A percentile compares a stretch with the other conserved stretches of the same genome.
phyloP scores from a whole-genome alignment of 345 rosid genomes.

The Crucihimalaya himalaica region DNA sequence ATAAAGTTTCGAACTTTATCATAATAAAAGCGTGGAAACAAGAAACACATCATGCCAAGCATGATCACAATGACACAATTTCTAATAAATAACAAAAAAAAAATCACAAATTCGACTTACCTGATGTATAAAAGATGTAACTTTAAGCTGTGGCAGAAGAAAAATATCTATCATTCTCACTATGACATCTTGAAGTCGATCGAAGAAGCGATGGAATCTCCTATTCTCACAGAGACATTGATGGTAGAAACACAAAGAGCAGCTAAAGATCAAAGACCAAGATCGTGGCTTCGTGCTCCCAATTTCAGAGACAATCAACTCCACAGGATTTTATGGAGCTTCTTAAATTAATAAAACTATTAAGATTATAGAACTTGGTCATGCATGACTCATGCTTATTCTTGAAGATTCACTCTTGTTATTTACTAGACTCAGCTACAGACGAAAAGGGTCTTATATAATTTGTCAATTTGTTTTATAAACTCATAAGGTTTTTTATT shows the following conservation, averaged over 20 bases:
- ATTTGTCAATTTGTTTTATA: not conserved
- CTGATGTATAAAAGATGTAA: conserved; percentile 21
- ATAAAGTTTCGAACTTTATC: not conserved
- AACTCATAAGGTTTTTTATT: too few species aligned
- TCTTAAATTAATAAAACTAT: not conserved
- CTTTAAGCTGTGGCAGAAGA: conserved; percentile 9
- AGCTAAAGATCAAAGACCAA: not conserved
- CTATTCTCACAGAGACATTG: not conserved
- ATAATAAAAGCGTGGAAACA: not conserved
- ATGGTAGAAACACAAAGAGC: conserved; percentile 1
- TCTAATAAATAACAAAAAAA: not conserved
- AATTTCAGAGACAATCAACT: conserved; percentile 17
- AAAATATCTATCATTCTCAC: not conserved
- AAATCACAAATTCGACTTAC: not conserved
- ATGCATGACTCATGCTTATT: conserved; percentile 5
- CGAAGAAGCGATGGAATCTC: conserved; percentile 15
- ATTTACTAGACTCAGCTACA: not conserved
- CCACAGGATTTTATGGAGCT: conserved; percentile 15
- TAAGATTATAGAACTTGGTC: not conserved
- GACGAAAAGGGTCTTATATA: not conserved
- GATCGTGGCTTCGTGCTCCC: conserved; percentile 26
- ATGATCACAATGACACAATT: conserved; percentile 19
- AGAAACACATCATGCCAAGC: conserved; percentile 17
- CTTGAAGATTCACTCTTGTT: conserved; percentile 10
- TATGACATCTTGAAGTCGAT: not conserved